Evolutionary conservation across 1,284 basidiomycete species (phyloP).

Genomic region (Irpex sp.): DNA sequence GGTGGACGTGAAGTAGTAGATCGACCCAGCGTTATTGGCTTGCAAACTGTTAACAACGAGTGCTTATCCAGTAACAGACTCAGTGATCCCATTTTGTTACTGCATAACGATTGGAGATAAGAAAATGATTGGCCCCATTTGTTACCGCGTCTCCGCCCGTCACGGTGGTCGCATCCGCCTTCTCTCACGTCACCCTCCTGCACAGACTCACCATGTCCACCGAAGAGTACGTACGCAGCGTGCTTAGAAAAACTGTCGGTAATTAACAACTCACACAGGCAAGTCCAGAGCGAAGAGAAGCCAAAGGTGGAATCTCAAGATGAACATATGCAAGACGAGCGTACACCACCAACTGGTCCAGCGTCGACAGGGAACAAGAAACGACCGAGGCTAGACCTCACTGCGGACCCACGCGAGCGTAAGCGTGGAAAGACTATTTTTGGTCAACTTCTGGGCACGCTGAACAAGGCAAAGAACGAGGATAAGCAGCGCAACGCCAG

Average conservation of each 20-base stretch:
- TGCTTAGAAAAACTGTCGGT: background rate
- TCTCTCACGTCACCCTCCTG: conserved; percentile 14
- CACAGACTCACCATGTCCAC: conserved; percentile 40
- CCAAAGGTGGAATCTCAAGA: conserved; percentile 28
- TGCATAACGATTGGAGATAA: background rate
- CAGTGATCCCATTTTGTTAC: background rate
- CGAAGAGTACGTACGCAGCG: conserved; percentile 39
- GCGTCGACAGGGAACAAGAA: conserved; percentile 39
- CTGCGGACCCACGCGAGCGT: conserved; percentile 47
- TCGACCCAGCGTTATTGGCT: background rate
- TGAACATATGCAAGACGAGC: conserved; percentile 26
- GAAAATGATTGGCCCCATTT: background rate
- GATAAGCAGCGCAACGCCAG: conserved; percentile 75
- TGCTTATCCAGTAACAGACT: background rate
- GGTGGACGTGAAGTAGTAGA: background rate
- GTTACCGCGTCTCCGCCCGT: background rate
- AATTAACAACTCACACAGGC: background rate
- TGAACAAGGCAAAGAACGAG: conserved; percentile 80
- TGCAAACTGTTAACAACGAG: background rate
- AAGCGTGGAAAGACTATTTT: conserved; percentile 84
- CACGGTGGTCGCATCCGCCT: background rate
- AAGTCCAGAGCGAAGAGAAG: conserved; percentile 16
- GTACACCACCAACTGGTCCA: conserved; percentile 21
- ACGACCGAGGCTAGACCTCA: conserved; percentile 69
- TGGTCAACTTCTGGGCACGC: conserved; percentile 72